Evolutionary conservation across 345 rosid species (phyloP), one percentile per base, ranked within the genome.

Genomic region (Gossypium raimondii): DNA sequence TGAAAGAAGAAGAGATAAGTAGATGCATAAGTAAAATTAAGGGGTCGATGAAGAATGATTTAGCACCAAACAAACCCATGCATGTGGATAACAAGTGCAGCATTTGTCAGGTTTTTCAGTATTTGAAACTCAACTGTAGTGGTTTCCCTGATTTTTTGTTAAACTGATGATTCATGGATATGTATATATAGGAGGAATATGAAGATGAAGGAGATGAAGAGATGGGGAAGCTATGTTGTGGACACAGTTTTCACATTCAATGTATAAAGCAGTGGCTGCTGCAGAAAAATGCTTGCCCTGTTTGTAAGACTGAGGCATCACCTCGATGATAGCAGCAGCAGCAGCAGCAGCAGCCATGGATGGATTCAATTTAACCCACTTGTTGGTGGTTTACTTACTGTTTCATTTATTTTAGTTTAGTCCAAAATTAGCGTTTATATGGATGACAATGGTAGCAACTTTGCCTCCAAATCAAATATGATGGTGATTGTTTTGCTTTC

Each of bases 261-360:
- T 95, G 99, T 52, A 87, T 95, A 81, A 91, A 87, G 82, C 93
- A 87, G 68, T 95, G 99, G 98, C 90, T 95, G 11, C 74, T 81
- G 13, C 94, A 78, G 75, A 95, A 95, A 78, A 95, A 95, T 66
- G 73, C 80, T 3, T 95, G 99, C 83, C 97, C 97, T 0, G 90
- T 95, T 75, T 91, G 97, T 76, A 95, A 95, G 85, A 75, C 81
- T 1, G 88, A 84, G 34, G 90, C 93, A 14, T 80, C 82, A 44
- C 77, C 75, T 78, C 77, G 90, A 74, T 73, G 81, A 73, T 90
- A 77, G 81, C 44, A 51, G 55, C 55, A 34, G 38, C 27, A 25
- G 27, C 7, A 34, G 38, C 38, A 61, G 44, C n/a, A 22, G 22
- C 22, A 22, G 22, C 22, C 22, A 62, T 14, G 50, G 76, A 62